Evolutionary conservation across 2,329 filamentous ascomycete species (phyloP), one percentile per base, ranked within the genome.

Genomic region (Colletotrichum cuscutae): DNA sequence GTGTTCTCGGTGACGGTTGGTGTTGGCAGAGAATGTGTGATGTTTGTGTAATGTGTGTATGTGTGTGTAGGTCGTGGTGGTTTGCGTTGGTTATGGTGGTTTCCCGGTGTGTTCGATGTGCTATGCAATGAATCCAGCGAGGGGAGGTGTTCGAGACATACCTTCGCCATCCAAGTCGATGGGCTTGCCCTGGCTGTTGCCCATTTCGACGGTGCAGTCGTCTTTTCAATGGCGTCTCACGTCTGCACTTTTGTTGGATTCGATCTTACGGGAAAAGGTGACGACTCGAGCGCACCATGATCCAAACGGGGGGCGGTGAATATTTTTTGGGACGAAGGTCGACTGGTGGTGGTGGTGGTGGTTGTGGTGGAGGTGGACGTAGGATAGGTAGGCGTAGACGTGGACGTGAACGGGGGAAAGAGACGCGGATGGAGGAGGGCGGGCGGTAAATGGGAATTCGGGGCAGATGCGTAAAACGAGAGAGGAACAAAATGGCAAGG

Each of bases 151-250:
- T 28, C 70, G 35, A 65, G 74, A 86, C 91, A 80, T 87, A 97
- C 95, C 94, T 92, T 98, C 94, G 86, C 97, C 95, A 85, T 93
- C 94, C 85, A 95, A 92, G 82, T 95, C 93, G 86, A 97, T 91
- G 84, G 94, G 94, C 84, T 98, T 98, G 84, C 95, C 95, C 85
- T 96, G 95, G 82, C 92, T 93, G 86, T 98, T 98, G 82, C 96
- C 96, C 96, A 98, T 98, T 76, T 65, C 74, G 74, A 75, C 71
- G 42, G 75, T 76, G 72, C 71, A 69, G 66, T 73, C 61, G 68
- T 72, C 57, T 49, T 58, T 65, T 66, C 61, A 71, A 73, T 53
- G 57, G 71, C 71, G 30, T 72, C 52, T 73, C 62, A 58, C 71
- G 71, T 73, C 71, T 72, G 67, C 71, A 71, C 71, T 71, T 15